These are phyloP conservation scores for Alloteropsis semialata DNA, from an alignment of 176 grass and related monocot species.

Conservation along the genomic window DNA sequence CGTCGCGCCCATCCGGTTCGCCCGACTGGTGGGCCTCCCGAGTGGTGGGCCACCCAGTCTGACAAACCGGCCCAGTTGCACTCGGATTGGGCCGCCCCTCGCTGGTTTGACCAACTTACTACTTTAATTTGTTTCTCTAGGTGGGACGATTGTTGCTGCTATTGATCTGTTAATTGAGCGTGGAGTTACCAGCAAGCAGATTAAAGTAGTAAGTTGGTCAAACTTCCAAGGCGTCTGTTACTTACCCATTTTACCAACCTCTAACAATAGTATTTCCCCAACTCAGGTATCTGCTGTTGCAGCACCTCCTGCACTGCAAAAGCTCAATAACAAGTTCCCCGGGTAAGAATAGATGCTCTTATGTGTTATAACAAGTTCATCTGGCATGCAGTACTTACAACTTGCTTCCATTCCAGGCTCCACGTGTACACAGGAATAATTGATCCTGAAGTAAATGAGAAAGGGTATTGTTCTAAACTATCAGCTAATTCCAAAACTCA, in stretches of 20 bases:
- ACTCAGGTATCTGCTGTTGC: conserved; percentile 88
- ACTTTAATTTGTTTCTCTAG: conserved; percentile 50
- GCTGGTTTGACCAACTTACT: too few relatives aligned
- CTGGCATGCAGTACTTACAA: not conserved
- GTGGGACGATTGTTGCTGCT: conserved; percentile 91
- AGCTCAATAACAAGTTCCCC: conserved; percentile 82
- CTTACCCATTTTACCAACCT: not conserved
- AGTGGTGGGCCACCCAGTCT: too few relatives aligned
- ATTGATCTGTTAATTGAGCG: conserved; percentile 87
- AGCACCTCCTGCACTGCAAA: conserved; percentile 85
- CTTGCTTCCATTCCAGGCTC: conserved; percentile 48
- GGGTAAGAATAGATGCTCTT: conserved; percentile 53
- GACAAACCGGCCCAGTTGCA: too few relatives aligned
- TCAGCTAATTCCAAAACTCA: not conserved
- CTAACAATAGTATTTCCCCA: not conserved
- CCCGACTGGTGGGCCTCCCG: too few relatives aligned
- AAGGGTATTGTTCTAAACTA: conserved; percentile 65
- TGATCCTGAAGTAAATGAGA: conserved; percentile 91
- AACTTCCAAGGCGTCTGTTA: not conserved
- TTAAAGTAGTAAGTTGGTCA: conserved; percentile 78
- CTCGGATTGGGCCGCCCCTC: too few relatives aligned
- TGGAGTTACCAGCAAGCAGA: conserved; percentile 76
- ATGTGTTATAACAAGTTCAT: conserved; percentile 5
- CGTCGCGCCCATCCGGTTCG: too few relatives aligned
- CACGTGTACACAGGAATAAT: conserved; percentile 93